Percentiles rank a stretch among this genome's conserved stretches.
Conservation (phyloP, 441 rosid species). For the Capsella rubella region DNA sequence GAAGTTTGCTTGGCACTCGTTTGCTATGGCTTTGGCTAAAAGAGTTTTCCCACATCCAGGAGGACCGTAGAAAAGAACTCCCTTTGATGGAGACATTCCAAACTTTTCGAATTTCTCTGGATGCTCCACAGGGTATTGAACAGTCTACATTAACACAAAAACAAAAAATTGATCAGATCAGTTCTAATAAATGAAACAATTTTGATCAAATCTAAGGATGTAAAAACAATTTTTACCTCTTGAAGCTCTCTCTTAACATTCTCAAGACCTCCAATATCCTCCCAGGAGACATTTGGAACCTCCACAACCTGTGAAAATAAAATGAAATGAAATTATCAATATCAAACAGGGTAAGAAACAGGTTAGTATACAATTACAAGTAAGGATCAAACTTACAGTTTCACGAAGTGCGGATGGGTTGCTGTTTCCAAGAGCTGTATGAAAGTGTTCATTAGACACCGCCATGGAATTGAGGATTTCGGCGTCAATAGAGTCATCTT, state of each 20-base stretch:
- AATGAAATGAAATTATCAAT: conserved; percentile 22
- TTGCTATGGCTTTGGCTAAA: conserved; percentile 67
- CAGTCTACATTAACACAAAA: conserved; percentile 48
- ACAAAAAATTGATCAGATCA: neutral
- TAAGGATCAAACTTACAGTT: conserved; percentile 49
- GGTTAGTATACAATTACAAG: neutral
- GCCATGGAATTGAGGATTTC: conserved; percentile 66
- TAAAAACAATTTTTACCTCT: conserved; percentile 47
- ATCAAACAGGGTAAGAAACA: conserved; percentile 10
- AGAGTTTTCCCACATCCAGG: conserved; percentile 72
- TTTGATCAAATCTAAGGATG: neutral
- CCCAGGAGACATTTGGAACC: conserved; percentile 68
- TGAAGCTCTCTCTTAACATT: conserved; percentile 68
- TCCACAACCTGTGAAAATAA: conserved; percentile 56
- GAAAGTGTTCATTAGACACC: conserved; percentile 65
- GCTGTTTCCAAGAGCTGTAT: conserved; percentile 61
- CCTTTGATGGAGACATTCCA: conserved; percentile 70
- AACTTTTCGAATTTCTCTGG: conserved; percentile 69
- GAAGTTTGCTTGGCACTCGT: conserved; percentile 66
- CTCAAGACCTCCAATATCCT: conserved; percentile 67
- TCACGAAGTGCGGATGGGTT: conserved; percentile 69
- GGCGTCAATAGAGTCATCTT: conserved; percentile 64
- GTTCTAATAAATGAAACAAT: neutral
- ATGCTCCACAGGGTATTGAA: conserved; percentile 73
- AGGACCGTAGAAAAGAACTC: conserved; percentile 66